phyloP scores from a whole-genome alignment of 2,329 filamentous ascomycete genomes.

The Alternaria tenuissima region DNA sequence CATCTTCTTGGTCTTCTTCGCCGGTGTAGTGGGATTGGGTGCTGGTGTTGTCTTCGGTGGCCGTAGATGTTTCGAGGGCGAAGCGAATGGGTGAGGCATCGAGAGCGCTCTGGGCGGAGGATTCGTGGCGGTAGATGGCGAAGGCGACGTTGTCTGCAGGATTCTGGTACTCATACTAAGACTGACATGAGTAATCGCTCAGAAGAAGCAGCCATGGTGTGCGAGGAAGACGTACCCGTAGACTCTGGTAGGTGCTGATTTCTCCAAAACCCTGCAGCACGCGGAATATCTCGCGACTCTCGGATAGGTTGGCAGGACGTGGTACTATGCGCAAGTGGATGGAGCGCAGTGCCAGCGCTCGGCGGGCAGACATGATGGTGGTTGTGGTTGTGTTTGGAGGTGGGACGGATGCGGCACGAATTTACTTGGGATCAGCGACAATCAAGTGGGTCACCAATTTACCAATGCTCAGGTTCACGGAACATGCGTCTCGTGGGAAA shows the following conservation, averaged over 20 bases:
- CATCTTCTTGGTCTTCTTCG: slow-evolving; percentile 20
- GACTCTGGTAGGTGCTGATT: slow-evolving; percentile 57
- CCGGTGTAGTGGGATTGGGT: neutral
- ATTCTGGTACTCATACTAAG: slow-evolving; percentile 55
- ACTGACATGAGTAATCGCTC: neutral
- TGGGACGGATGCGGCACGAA: slow-evolving; percentile 8
- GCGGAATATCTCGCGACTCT: slow-evolving; percentile 59
- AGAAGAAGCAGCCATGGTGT: neutral
- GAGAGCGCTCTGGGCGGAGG: slow-evolving; percentile 53
- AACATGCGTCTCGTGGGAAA: slow-evolving; percentile 28
- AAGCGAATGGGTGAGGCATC: slow-evolving; percentile 58
- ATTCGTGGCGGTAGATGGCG: slow-evolving; percentile 56
- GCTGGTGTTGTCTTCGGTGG: slow-evolving; percentile 8
- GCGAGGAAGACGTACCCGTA: slow-evolving; percentile 43
- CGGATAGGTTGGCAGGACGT: slow-evolving; percentile 57
- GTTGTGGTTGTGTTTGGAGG: neutral
- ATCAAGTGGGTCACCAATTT: slow-evolving; percentile 32
- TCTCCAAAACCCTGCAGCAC: slow-evolving; percentile 60
- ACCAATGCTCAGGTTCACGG: slow-evolving; percentile 28
- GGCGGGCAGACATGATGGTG: slow-evolving; percentile 40
- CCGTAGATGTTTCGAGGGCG: slow-evolving; percentile 48
- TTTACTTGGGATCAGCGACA: slow-evolving; percentile 15
- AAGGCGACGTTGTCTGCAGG: slow-evolving; percentile 55
- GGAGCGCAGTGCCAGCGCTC: slow-evolving; percentile 50
- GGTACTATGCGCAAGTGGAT: slow-evolving; percentile 59